Base-by-base conservation (phyloP, 106 monocot species). In the Dendrobium nobile region DNA sequence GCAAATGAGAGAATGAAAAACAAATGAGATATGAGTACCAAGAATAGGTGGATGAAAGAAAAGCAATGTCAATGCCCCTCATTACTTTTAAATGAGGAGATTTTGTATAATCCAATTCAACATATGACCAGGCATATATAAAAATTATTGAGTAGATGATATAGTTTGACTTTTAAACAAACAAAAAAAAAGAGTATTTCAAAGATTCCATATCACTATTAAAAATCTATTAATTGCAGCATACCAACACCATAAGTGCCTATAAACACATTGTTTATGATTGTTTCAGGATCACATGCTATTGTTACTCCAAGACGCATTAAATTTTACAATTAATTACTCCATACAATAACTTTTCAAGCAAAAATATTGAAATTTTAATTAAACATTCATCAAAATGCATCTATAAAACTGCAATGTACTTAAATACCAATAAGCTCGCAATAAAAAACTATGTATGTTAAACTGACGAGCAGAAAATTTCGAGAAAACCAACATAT, bases 401-500 rank as follows among this genome's bases (percentile, higher is more conserved):
- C 16, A 43, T 74, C n/a, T 13, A 74, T 74, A 42, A 44, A 42
- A 74, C 7, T 74, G 15, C 41, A 42, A 6, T 20, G 20, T 42
- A 20, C n/a, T 74, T 37, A 20, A 70, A 33, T 33, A 31, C 70
- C n/a, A 70, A 13, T 15, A 70, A 13, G 0, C 15, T 70, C 2
- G 24, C 13, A 70, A 37, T 70, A 70, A 37, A 13, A 70, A 70
- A 70, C 31, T 37, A 22, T 13, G 15, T 2, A 70, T 70, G 33
- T 4, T 70, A 70, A 37, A 70, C 70, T 13, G 27, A 76, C 22
- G 41, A 27, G 24, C 42, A 26, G n/a, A 43, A 17, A 74, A 24
- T 26, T 22, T 41, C 40, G 51, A 76, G 5, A 48, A 41, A 13
- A 76, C 10, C 9, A 73, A 10, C 26, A 92, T 92, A 94, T 87